phyloP scores from a whole-genome alignment of 2,329 filamentous ascomycete species.

The Botrytis sinoallii region DNA sequence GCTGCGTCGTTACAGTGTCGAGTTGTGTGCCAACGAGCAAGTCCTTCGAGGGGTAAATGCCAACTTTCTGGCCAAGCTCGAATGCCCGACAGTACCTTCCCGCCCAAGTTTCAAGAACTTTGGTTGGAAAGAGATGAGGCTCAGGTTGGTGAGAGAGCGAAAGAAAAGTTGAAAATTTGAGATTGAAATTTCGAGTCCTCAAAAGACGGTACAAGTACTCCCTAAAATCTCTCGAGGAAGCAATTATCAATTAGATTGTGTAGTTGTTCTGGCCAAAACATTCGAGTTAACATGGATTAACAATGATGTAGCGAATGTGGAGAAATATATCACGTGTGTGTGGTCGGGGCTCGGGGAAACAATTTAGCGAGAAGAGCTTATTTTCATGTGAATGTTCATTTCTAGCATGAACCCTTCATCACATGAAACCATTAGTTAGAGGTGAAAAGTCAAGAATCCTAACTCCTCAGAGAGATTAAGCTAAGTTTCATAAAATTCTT shows the following conservation, averaged over 20 bases:
- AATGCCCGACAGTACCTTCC: background rate
- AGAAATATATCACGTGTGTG: background rate
- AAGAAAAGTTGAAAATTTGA: background rate
- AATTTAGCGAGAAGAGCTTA: background rate
- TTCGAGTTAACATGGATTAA: background rate
- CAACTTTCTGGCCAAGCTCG: slow-evolving; percentile 1
- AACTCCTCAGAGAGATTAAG: too few relatives aligned
- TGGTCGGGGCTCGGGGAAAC: background rate
- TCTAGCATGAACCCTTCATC: background rate
- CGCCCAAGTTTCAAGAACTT: background rate
- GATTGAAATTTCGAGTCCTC: background rate
- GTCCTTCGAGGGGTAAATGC: background rate
- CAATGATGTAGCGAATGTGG: slow-evolving; percentile 14
- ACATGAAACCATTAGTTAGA: background rate
- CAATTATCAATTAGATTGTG: background rate
- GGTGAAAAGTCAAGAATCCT: too few relatives aligned
- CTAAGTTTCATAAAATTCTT: background rate
- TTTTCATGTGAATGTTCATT: slow-evolving; percentile 2
- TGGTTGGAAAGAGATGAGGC: background rate
- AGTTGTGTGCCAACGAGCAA: slow-evolving; percentile 1
- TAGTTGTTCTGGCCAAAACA: background rate
- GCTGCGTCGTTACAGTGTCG: background rate
- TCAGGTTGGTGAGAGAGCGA: background rate
- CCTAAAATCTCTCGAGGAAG: background rate
- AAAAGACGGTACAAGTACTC: background rate